These are phyloP conservation scores for Citrus unshiu DNA, from an alignment of 345 rosid genomes.

Conservation along the genomic window DNA sequence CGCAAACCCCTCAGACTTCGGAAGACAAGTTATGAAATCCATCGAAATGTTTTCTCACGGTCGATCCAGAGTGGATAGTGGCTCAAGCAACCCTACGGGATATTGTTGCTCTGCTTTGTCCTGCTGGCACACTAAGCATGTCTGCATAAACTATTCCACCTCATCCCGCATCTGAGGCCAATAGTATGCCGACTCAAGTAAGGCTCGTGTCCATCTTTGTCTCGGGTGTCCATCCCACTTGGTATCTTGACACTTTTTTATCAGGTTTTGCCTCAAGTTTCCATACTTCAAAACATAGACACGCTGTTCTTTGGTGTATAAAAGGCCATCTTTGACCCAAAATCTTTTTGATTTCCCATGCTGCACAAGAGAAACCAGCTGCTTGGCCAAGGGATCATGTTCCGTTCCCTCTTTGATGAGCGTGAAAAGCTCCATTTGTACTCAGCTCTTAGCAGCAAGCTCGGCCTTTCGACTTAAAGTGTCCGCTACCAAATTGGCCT, in stretches of 20 bases:
- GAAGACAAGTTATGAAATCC: background rate
- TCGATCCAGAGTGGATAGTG: rapidly evolving
- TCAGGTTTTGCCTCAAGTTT: background rate
- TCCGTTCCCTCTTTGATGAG: rapidly evolving
- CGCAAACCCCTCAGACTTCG: background rate
- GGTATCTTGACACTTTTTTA: background rate
- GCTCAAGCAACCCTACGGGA: rapidly evolving
- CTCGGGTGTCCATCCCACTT: background rate
- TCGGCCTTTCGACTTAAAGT: background rate
- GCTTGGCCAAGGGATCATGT: no score
- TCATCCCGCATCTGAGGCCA: background rate
- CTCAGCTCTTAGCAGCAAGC: rapidly evolving
- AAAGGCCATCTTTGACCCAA: background rate
- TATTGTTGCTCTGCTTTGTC: background rate
- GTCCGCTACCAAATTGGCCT: background rate
- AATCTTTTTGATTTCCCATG: background rate
- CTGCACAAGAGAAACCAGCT: background rate
- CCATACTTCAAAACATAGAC: background rate
- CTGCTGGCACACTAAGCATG: background rate
- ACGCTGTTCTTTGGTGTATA: background rate
- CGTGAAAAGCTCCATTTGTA: no score
- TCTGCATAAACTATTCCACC: background rate
- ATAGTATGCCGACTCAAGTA: background rate
- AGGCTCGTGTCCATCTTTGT: rapidly evolving
- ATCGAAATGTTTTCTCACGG: background rate